A percentile compares a stretch with the other conserved stretches of the same genome.
Evolutionary conservation across 148 eudicot genomes (phyloP).

Genomic region (Silene uniflora): DNA sequence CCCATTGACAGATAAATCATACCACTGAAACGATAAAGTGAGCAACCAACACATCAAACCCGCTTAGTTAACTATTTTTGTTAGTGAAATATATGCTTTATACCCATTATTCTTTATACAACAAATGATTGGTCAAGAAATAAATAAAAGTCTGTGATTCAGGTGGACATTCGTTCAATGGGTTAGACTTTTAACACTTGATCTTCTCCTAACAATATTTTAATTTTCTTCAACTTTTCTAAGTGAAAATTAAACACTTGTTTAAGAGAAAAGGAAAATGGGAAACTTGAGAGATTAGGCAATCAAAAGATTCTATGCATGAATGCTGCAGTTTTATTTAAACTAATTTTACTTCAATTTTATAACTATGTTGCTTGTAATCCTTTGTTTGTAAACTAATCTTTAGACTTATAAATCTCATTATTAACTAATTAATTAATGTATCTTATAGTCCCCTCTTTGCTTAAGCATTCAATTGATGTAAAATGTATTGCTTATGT

Average conservation of each 20-base stretch:
- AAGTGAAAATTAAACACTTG: constrained; percentile 13
- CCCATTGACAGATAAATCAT: too few relatives aligned
- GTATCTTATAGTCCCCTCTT: too few relatives aligned
- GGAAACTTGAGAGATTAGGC: constrained; percentile 15
- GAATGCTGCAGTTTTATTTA: constrained; percentile 14
- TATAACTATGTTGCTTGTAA: constrained; percentile 28
- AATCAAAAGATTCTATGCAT: constrained; percentile 21
- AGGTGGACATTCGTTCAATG: constrained; percentile 25
- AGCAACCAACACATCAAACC: too few relatives aligned
- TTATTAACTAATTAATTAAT: too few relatives aligned
- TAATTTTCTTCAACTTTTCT: neutral
- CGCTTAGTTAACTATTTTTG: too few relatives aligned
- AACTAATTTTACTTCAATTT: constrained; percentile 8
- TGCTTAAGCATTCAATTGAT: too few relatives aligned
- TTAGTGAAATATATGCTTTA: constrained; percentile 9
- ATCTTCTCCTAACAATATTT: constrained; percentile 1
- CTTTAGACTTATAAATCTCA: neutral
- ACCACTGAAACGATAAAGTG: too few relatives aligned
- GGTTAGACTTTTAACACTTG: constrained; percentile 26
- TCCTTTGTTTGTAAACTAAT: constrained; percentile 3
- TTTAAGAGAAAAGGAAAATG: neutral
- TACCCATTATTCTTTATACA: constrained; percentile 38
- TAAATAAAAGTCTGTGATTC: constrained; percentile 16
- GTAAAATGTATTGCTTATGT: too few relatives aligned
- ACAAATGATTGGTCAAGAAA: constrained; percentile 46